A percentile compares a stretch with the other conserved stretches of the same genome.
Conservation (phyloP, 805 yeast genomes). For the Yamadazyma scolyti region DNA sequence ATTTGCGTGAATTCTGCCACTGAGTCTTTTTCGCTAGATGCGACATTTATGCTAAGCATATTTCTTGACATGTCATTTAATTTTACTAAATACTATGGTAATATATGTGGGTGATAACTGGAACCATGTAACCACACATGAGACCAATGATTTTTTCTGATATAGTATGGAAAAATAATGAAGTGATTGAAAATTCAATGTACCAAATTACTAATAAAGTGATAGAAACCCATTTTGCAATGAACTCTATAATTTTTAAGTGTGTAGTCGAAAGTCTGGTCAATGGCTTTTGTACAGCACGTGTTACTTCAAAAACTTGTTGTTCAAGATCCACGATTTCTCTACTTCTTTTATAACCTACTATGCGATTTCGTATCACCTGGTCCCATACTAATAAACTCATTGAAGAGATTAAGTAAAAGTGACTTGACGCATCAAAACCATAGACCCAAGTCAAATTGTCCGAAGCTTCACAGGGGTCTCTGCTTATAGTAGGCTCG, state of each 20-base stretch:
- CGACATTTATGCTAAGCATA: constrained; percentile 6
- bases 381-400: constrained; percentile 23
- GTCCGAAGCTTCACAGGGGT: constrained; percentile 9
- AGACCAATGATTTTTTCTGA: constrained; percentile 45
- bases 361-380: too few species aligned
- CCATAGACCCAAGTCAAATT: constrained; percentile 45
- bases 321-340: constrained; percentile 1
- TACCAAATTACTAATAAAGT: constrained; percentile 30
- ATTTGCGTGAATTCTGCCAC: constrained; percentile 9
- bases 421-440: constrained; percentile 55
- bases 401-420: constrained; percentile 40
- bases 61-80: too few species aligned
- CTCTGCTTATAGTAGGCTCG: not conserved
- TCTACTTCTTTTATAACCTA: too few species aligned
- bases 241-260: not conserved
- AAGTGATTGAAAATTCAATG: constrained; percentile 38
- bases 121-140: constrained; percentile 31
- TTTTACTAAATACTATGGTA: too few species aligned
- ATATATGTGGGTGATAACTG: constrained; percentile 14
- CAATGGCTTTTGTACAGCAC: too few species aligned
- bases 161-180: constrained; percentile 48
- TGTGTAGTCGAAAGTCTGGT: too few species aligned
- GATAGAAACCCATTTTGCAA: not conserved
- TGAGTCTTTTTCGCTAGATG: constrained; percentile 2
- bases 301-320: too few species aligned